phyloP scores from a whole-genome alignment of 2,329 filamentous ascomycete genomes.

The Metarhizium album region DNA sequence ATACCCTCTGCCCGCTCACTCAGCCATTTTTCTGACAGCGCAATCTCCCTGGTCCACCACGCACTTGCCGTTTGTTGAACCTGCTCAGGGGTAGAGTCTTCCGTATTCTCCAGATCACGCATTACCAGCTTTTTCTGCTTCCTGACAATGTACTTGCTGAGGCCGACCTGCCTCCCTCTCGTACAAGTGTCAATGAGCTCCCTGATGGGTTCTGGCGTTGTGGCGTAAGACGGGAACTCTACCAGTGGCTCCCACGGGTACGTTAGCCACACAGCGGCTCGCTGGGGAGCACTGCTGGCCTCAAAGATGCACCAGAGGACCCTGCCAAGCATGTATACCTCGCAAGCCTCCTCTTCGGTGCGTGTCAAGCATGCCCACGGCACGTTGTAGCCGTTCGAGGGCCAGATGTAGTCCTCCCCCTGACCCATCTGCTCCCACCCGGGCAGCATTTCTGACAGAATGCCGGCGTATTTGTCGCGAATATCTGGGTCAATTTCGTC shows the following conservation, averaged over 20 bases:
- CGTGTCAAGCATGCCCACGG: slow-evolving; percentile 43
- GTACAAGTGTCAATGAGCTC: slow-evolving; percentile 42
- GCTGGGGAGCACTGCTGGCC: slow-evolving; percentile 46
- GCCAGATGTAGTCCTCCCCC: slow-evolving; percentile 36
- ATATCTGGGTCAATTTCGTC: slow-evolving; percentile 31
- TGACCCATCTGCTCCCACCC: slow-evolving; percentile 31
- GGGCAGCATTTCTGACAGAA: slow-evolving; percentile 34
- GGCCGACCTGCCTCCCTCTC: slow-evolving; percentile 31
- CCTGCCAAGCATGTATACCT: slow-evolving; percentile 52
- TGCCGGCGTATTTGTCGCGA: slow-evolving; percentile 27
- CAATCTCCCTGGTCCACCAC: slow-evolving; percentile 40
- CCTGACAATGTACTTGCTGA: slow-evolving; percentile 35
- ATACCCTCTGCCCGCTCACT: slow-evolving; percentile 26
- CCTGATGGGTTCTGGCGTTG: slow-evolving; percentile 34
- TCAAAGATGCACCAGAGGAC: slow-evolving; percentile 54
- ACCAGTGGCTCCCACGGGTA: slow-evolving; percentile 44
- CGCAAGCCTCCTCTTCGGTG: slow-evolving; percentile 43
- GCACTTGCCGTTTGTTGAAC: slow-evolving; percentile 27
- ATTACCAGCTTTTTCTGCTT: slow-evolving; percentile 35
- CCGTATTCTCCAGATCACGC: slow-evolving; percentile 20
- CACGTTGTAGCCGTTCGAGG: slow-evolving; percentile 40
- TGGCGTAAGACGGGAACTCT: slow-evolving; percentile 43
- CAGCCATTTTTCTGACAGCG: slow-evolving; percentile 36
- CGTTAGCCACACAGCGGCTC: slow-evolving; percentile 47
- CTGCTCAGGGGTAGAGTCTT: slow-evolving; percentile 23